These are phyloP conservation scores for Monilinia fructigena DNA, from an alignment of 2,329 filamentous ascomycete species.

Conservation along the genomic window DNA sequence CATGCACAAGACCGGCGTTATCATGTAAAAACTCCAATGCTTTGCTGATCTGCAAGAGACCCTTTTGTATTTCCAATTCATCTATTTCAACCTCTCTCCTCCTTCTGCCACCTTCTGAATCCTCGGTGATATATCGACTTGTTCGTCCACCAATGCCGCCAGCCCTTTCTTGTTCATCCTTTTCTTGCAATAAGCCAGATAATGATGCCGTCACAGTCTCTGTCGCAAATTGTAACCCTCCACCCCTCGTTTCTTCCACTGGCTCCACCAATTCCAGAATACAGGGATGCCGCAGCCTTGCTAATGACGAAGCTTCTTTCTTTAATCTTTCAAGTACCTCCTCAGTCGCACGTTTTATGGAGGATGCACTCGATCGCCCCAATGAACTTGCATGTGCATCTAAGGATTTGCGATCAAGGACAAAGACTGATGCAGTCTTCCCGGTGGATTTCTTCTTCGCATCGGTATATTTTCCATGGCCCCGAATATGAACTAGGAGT, in stretches of 20 bases:
- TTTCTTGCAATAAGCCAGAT: conserved; percentile 76
- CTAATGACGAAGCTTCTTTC: conserved; percentile 86
- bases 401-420: conserved; percentile 87
- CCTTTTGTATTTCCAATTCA: conserved; percentile 96
- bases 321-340: conserved; percentile 89
- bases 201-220: conserved; percentile 90
- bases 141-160: conserved; percentile 67
- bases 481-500: conserved; percentile 77
- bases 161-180: conserved; percentile 78
- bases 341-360: conserved; percentile 77
- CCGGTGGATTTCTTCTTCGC: conserved; percentile 95
- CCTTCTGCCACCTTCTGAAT: conserved; percentile 68
- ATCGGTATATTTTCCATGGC: conserved; percentile 95
- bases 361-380: conserved; percentile 60
- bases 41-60: conserved; percentile 86
- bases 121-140: conserved; percentile 79
- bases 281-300: conserved; percentile 84
- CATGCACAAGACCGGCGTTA: conserved; percentile 89
- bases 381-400: conserved; percentile 66
- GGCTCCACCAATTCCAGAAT: conserved; percentile 92
- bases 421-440: conserved; percentile 85
- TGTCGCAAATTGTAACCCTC: conserved; percentile 92
- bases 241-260: conserved; percentile 87
- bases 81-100: conserved; percentile 88
- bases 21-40: conserved; percentile 94